A percentile compares a stretch with the other conserved stretches of the same genome.
Conservation (phyloP, 1,139 yeast genomes). For the Arxiozyma slooffiae region DNA sequence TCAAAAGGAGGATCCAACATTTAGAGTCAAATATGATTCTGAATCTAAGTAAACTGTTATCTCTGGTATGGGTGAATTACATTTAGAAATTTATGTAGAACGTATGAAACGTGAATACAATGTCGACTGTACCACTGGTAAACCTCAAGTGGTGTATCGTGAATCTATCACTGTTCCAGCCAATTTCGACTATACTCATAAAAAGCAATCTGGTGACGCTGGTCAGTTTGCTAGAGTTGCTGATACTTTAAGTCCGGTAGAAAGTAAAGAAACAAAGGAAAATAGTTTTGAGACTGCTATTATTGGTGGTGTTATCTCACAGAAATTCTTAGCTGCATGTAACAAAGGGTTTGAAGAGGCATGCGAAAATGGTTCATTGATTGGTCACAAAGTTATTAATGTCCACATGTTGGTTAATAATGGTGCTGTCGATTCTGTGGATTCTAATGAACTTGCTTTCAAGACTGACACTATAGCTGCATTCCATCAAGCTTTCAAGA, state of each 20-base stretch:
- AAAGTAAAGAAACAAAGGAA: conserved; percentile 32
- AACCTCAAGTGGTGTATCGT: conserved; percentile 96
- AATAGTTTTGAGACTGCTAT: conserved; percentile 53
- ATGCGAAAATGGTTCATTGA: conserved; percentile 90
- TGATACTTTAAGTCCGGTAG: conserved; percentile 65
- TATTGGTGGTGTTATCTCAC: conserved; percentile 96
- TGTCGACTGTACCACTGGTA: conserved; percentile 90
- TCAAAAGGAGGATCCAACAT: conserved; percentile 98
- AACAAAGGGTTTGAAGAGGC: conserved; percentile 92
- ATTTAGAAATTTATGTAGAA: conserved; percentile 92
- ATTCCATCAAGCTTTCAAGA: conserved; percentile 79
- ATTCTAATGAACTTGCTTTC: conserved; percentile 91
- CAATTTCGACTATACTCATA: conserved; percentile 88
- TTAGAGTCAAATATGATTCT: conserved; percentile 79
- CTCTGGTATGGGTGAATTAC: conserved; percentile 98
- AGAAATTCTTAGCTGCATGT: conserved; percentile 89
- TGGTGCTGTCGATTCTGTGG: conserved; percentile 96
- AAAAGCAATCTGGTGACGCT: conserved; percentile 98
- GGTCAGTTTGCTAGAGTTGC: conserved; percentile 98
- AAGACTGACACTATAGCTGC: conserved; percentile 89
- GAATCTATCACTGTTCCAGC: conserved; percentile 74
- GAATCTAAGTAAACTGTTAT: conserved; percentile 94
- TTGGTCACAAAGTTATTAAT: conserved; percentile 90
- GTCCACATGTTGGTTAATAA: conserved; percentile 89
- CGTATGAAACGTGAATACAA: conserved; percentile 96